These are phyloP conservation scores for Eleusine indica DNA, from an alignment of 176 grass and related monocot genomes.

Conservation along the genomic window DNA sequence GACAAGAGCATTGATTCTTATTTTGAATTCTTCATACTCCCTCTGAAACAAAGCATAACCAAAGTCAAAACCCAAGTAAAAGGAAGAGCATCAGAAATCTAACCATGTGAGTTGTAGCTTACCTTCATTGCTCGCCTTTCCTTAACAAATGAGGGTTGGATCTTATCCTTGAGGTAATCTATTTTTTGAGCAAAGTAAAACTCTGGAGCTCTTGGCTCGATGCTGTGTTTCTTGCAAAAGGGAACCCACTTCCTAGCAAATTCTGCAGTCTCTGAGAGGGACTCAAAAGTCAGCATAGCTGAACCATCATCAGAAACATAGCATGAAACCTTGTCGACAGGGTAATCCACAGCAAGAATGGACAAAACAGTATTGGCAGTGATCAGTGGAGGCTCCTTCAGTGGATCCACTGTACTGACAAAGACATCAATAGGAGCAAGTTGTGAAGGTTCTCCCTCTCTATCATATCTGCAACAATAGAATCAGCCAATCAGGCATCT, in stretches of 20 bases:
- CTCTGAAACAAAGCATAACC: conserved; percentile 60
- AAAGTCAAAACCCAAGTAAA: conserved; percentile 19
- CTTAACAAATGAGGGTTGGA: conserved; percentile 97
- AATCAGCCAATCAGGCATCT: conserved; percentile 10
- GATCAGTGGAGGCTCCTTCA: conserved; percentile 88
- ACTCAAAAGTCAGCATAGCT: conserved; percentile 82
- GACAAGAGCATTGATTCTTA: conserved; percentile 96
- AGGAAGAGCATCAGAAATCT: conserved; percentile 20
- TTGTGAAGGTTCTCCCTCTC: conserved; percentile 89
- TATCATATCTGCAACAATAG: conserved; percentile 66
- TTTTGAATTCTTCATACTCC: conserved; percentile 98
- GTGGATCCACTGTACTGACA: conserved; percentile 93
- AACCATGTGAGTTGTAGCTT: conserved; percentile 37
- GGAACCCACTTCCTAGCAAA: conserved; percentile 94
- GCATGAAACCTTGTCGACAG: conserved; percentile 90
- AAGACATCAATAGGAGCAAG: conserved; percentile 83
- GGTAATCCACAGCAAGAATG: conserved; percentile 88
- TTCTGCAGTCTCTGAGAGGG: conserved; percentile 82
- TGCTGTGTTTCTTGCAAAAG: conserved; percentile 88
- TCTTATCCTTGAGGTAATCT: conserved; percentile 97
- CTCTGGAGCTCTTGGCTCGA: conserved; percentile 86
- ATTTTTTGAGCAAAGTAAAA: conserved; percentile 99
- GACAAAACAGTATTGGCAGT: conserved; percentile 89
- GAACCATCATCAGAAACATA: conserved; percentile 97
- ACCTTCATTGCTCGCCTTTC: conserved; percentile 99